Conservation (phyloP, 2,329 filamentous ascomycete genomes). For the Aspergillus bombycis region DNA sequence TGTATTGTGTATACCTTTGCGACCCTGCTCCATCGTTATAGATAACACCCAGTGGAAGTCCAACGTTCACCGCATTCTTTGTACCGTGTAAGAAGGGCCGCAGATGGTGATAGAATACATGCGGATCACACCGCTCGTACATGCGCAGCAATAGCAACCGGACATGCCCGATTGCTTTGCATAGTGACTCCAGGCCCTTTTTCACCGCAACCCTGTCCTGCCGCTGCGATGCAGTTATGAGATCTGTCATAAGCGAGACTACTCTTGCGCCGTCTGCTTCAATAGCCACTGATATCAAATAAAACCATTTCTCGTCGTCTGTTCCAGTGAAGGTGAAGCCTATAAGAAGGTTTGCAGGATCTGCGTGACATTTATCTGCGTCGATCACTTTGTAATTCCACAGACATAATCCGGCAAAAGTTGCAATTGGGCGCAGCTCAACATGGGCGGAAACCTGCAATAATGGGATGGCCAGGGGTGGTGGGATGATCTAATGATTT, state of each 20-base stretch:
- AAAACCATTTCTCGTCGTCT: conserved; percentile 43
- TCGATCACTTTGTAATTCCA: conserved; percentile 27
- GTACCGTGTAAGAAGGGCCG: conserved; percentile 51
- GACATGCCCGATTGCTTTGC: conserved; percentile 32
- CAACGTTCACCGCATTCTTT: conserved; percentile 52
- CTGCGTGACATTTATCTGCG: background rate
- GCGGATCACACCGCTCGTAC: conserved; percentile 50
- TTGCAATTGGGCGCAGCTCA: conserved; percentile 29
- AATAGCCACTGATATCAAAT: conserved; percentile 51
- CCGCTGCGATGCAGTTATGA: conserved; percentile 44
- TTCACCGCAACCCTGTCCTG: conserved; percentile 32
- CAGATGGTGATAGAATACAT: conserved; percentile 51
- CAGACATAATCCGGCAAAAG: conserved; percentile 29
- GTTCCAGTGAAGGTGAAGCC: conserved; percentile 29
- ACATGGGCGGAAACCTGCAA: conserved; percentile 26
- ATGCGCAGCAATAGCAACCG: conserved; percentile 49
- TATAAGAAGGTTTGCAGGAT: conserved; percentile 27
- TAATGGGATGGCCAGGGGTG: conserved; percentile 28
- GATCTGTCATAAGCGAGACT: conserved; percentile 45
- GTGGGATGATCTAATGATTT: conserved; percentile 17
- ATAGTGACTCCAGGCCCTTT: conserved; percentile 38
- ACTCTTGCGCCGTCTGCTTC: conserved; percentile 50
- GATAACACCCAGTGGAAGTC: conserved; percentile 48
- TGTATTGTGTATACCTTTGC: conserved; percentile 50
- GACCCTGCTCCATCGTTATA: background rate